These are phyloP conservation scores for Gossypium armourianum DNA, from an alignment of 441 rosid species.

Conservation along the genomic window DNA sequence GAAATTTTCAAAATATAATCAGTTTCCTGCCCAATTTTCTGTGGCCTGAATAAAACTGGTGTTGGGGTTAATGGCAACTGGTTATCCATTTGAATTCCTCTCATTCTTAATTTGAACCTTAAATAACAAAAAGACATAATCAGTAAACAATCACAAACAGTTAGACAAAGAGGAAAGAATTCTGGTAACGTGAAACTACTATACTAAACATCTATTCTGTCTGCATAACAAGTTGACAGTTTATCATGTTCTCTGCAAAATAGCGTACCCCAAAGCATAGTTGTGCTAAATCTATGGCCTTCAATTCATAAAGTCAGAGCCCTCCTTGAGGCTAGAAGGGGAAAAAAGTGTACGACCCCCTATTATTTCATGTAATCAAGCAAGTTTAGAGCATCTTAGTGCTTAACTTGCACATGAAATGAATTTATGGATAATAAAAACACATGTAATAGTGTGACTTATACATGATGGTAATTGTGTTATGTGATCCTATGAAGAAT, in stretches of 20 bases:
- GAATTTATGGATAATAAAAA: neutral
- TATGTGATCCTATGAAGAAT: neutral
- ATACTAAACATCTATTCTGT: neutral
- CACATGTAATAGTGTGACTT: neutral
- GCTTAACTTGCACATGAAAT: neutral
- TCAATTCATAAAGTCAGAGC: slow-evolving; percentile 4
- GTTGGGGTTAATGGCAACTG: slow-evolving; percentile 85
- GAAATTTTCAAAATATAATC: slow-evolving; percentile 72
- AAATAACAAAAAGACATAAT: slow-evolving; percentile 7
- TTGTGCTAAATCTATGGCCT: neutral
- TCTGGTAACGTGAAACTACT: neutral
- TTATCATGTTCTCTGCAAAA: neutral
- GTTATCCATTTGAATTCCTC: slow-evolving; percentile 82
- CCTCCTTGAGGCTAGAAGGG: neutral
- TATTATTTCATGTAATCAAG: neutral
- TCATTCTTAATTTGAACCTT: slow-evolving; percentile 81
- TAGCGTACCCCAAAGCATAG: slow-evolving; percentile 4
- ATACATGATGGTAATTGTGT: neutral
- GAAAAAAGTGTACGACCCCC: neutral
- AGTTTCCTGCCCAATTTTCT: slow-evolving; percentile 56
- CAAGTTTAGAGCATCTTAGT: neutral
- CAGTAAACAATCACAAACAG: neutral
- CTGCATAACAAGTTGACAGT: neutral
- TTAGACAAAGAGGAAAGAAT: neutral
- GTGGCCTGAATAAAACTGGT: slow-evolving; percentile 96